Evolutionary conservation across 306 rosid species (phyloP).

Genomic region (Dryas octopetala): DNA sequence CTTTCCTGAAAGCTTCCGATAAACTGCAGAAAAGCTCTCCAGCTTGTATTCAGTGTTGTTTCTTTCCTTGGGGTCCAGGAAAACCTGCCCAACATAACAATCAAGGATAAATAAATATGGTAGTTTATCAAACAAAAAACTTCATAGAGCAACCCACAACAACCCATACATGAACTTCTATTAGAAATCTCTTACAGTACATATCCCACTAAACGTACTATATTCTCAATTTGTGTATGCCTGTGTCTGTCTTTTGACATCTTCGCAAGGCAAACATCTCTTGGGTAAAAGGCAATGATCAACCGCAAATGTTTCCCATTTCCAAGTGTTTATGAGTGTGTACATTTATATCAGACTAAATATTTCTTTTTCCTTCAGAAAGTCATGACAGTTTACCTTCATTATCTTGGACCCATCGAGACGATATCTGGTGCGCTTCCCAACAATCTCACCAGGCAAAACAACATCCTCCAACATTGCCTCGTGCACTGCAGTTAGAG

Average conservation of each 20-base stretch:
- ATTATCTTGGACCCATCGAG: slow-evolving; percentile 68
- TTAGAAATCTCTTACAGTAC: neutral
- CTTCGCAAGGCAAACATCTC: neutral
- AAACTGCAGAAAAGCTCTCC: slow-evolving; percentile 58
- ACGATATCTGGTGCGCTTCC: slow-evolving; percentile 60
- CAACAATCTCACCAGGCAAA: slow-evolving; percentile 77
- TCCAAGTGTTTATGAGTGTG: too few species aligned
- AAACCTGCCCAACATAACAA: slow-evolving; percentile 29
- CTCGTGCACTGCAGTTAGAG: slow-evolving; percentile 71
- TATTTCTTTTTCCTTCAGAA: neutral
- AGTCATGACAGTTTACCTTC: slow-evolving; percentile 39
- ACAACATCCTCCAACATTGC: slow-evolving; percentile 69
- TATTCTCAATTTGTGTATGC: neutral
- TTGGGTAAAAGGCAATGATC: neutral
- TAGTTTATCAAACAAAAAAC: neutral
- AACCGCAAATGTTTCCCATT: neutral
- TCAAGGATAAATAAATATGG: neutral
- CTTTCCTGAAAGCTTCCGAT: slow-evolving; percentile 58
- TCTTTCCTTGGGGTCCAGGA: slow-evolving; percentile 61
- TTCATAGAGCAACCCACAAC: too few species aligned
- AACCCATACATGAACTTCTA: neutral
- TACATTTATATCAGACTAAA: neutral
- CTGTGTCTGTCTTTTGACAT: neutral
- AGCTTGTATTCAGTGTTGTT: slow-evolving; percentile 66
- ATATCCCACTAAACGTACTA: slow-evolving; percentile 4